Evolutionary conservation across 2,329 filamentous ascomycete species (phyloP), one percentile per base, ranked within the genome.

Genomic region (Microdochium bolleyi): DNA sequence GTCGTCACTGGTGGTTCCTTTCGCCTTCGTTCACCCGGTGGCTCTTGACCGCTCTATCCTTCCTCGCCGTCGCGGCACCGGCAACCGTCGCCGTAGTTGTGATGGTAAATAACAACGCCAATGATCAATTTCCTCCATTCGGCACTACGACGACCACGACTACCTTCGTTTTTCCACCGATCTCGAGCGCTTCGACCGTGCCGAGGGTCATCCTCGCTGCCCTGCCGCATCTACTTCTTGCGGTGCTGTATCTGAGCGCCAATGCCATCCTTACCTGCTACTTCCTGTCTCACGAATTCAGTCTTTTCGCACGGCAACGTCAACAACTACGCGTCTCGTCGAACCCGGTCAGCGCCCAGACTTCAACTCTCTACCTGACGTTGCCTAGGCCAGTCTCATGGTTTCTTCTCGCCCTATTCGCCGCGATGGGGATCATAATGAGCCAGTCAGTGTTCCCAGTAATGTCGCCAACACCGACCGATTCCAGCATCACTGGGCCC

Each of bases 261-360:
- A 78, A 80, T 64, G 63, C 70, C 3, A 68, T 78, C 22, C 61
- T 80, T 14, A 74, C 74, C 2, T 64, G 70, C 2, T 77, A 73
- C 62, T 77, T 69, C 60, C 65, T 80, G 38, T 77, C 75, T 1
- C 72, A 77, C 63, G 78, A 81, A 60, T 66, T 76, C 48, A 69
- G 73, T 2, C 70, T 70, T 51, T 78, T 73, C 58, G 71, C 72
- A 2, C 53, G 67, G 1, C 56, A 52, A 50, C 64, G 60, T n/a
- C 62, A 58, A 4, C 58, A 64, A 38, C 67, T 81, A 24, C 73
- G 78, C 30, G 71, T 80, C 30, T 75, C 73, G 1, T 67, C 70
- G 13, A 60, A 64, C 48, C 70, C 74, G 0, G 61, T 65, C 37
- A 77, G 77, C 50, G 59, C 61, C 32, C 78, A 81, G 64, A 71